These are phyloP conservation scores for Oryza longistaminata DNA, from an alignment of 176 grass and related monocot genomes.

Conservation along the genomic window DNA sequence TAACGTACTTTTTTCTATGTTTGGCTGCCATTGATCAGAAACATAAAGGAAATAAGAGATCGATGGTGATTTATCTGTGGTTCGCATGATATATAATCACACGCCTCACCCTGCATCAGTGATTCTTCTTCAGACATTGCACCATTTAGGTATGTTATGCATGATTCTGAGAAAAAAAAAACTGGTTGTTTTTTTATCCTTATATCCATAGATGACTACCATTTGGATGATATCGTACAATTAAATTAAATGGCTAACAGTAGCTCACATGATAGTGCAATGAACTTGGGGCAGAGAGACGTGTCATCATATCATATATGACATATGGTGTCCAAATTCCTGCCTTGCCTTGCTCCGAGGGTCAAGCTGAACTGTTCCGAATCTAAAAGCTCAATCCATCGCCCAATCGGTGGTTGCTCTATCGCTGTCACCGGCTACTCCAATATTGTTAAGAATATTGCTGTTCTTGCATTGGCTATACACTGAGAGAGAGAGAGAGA, in stretches of 20 bases:
- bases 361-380: neutral
- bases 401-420: slow-evolving; percentile 28
- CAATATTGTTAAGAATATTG: neutral
- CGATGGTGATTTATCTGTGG: too few relatives aligned
- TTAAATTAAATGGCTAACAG: neutral
- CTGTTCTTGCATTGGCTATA: neutral
- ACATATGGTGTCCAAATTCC: neutral
- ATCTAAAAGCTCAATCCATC: neutral
- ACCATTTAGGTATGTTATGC: neutral
- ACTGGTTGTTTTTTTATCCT: neutral
- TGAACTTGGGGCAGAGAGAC: neutral
- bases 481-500: neutral
- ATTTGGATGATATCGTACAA: neutral
- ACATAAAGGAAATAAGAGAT: neutral
- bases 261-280: neutral
- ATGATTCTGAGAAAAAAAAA: neutral
- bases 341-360: neutral
- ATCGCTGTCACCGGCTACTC: slow-evolving; percentile 16
- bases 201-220: neutral
- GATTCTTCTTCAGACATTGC: neutral
- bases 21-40: neutral
- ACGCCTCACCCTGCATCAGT: neutral
- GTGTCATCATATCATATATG: neutral
- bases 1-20: neutral
- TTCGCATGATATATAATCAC: too few relatives aligned